These are phyloP conservation scores for Russula ochroleuca DNA, from an alignment of 768 basidiomycete genomes.

Conservation along the genomic window DNA sequence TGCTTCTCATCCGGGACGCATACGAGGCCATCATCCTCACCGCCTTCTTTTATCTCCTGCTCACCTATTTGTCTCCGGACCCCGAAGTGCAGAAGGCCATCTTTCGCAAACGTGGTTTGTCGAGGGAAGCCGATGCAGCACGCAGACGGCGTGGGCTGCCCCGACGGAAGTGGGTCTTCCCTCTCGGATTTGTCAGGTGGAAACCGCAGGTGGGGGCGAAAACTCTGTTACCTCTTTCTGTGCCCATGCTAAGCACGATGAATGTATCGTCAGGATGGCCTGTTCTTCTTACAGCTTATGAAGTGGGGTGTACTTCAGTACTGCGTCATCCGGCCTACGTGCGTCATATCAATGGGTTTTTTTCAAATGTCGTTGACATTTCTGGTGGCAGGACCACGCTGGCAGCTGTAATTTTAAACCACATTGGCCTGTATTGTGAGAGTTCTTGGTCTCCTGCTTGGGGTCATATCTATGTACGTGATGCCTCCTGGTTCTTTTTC, in stretches of 20 bases:
- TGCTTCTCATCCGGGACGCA: constrained; percentile 64
- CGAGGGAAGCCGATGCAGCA: constrained; percentile 48
- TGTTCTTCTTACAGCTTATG: constrained; percentile 68
- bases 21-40: constrained; percentile 76
- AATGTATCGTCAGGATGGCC: constrained; percentile 44
- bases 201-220: constrained; percentile 50
- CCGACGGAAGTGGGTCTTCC: constrained; percentile 62
- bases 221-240: not conserved
- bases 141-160: constrained; percentile 42
- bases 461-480: constrained; percentile 63
- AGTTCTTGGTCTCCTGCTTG: constrained; percentile 62
- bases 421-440: constrained; percentile 67
- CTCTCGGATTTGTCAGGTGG: constrained; percentile 57
- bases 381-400: constrained; percentile 46
- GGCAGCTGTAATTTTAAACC: constrained; percentile 57
- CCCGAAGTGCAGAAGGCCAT: constrained; percentile 56
- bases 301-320: constrained; percentile 77
- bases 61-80: constrained; percentile 64
- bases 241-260: constrained; percentile 12
- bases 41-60: constrained; percentile 73
- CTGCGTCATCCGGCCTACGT: constrained; percentile 60
- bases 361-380: not conserved
- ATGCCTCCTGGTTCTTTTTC: not conserved
- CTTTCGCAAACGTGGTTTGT: constrained; percentile 56
- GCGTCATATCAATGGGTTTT: constrained; percentile 27